These are phyloP conservation scores for Penstemon eatonii DNA, from an alignment of 257 asterid genomes.

Conservation along the genomic window DNA sequence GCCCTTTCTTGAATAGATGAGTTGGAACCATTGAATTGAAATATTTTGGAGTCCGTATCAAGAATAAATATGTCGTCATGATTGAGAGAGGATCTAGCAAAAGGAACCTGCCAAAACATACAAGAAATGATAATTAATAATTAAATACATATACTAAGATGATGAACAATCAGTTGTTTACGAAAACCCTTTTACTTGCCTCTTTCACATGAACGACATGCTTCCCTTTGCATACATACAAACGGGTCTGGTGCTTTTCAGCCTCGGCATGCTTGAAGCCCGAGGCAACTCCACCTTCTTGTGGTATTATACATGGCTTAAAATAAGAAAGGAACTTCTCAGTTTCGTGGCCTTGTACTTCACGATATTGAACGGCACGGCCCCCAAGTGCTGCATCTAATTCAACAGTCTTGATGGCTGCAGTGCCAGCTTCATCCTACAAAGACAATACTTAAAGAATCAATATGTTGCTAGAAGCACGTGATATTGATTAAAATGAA, in stretches of 20 bases:
- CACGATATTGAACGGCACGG: conserved; percentile 84
- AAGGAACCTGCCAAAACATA: conserved; percentile 54
- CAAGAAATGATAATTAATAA: conserved; percentile 5
- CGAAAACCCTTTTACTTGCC: conserved; percentile 42
- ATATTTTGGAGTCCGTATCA: conserved; percentile 71
- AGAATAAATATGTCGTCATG: conserved; percentile 79
- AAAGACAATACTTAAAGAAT: conserved; percentile 14
- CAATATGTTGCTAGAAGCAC: not conserved
- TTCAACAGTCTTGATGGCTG: conserved; percentile 78
- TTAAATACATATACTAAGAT: not conserved
- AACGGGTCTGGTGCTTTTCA: conserved; percentile 52
- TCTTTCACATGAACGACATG: conserved; percentile 76
- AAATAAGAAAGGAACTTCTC: conserved; percentile 83
- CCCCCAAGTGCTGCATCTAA: conserved; percentile 79
- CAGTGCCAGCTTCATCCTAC: conserved; percentile 66
- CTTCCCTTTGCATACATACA: conserved; percentile 83
- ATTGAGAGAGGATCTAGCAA: conserved; percentile 73
- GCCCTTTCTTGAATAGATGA: conserved; percentile 86
- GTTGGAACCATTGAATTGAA: conserved; percentile 80
- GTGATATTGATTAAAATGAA: conserved; percentile 1
- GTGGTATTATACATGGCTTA: conserved; percentile 88
- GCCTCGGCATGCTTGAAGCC: conserved; percentile 59
- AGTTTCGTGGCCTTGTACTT: conserved; percentile 84
- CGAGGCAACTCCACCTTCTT: conserved; percentile 65
- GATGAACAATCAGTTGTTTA: conserved; percentile 17